These are phyloP conservation scores for Jacaranda copaia DNA, from an alignment of 257 asterid species.

Conservation along the genomic window DNA sequence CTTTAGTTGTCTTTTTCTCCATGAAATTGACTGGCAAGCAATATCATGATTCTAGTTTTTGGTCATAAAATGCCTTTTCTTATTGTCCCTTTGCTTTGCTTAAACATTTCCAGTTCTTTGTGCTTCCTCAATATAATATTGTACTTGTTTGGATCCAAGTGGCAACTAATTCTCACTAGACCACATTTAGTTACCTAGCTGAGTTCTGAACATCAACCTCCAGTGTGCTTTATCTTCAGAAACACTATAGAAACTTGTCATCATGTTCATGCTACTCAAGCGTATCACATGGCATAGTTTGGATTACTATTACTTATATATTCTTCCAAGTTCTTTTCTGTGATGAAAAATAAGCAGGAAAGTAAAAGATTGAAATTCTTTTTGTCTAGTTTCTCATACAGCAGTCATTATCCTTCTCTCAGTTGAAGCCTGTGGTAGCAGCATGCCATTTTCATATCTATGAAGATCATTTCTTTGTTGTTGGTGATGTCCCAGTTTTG, in stretches of 20 bases:
- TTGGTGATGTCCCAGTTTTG: background rate
- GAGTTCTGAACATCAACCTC: slow-evolving; percentile 6
- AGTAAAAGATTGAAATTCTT: background rate
- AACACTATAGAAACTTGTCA: slow-evolving; percentile 3
- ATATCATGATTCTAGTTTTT: slow-evolving; percentile 5
- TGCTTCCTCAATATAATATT: background rate
- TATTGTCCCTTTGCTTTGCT: background rate
- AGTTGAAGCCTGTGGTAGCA: slow-evolving; percentile 13
- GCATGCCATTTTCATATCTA: background rate
- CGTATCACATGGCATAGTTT: background rate
- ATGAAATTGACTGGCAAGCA: background rate
- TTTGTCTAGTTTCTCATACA: background rate
- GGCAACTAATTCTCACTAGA: background rate
- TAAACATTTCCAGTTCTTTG: background rate
- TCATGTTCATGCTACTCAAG: slow-evolving; percentile 12
- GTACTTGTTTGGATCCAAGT: background rate
- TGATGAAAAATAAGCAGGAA: background rate
- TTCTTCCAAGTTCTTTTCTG: background rate
- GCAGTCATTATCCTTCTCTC: background rate
- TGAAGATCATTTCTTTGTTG: background rate
- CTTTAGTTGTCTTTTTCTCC: slow-evolving; percentile 18
- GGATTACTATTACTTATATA: slow-evolving; percentile 1
- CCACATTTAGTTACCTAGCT: background rate
- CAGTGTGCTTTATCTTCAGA: slow-evolving; percentile 7
- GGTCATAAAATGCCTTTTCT: slow-evolving; percentile 17